Evolutionary conservation across 2,329 filamentous ascomycete species (phyloP), one percentile per base, ranked within the genome.

Genomic region (Paramyrothecium sp.): DNA sequence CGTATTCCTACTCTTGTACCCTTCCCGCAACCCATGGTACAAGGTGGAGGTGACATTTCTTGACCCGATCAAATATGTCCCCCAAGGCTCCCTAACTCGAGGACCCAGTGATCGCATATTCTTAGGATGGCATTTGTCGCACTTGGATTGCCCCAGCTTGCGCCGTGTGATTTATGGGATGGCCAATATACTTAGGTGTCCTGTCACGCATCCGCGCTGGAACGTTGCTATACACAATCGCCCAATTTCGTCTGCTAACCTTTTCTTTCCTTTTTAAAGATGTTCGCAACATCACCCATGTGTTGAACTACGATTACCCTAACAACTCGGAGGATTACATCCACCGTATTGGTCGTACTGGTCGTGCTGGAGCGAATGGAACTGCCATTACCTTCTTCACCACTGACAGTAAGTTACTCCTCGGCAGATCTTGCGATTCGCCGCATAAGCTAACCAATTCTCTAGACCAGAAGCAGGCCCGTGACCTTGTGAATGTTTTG

Each of bases 241-340:
- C 56, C 65, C 69, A 74, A 76, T 76, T 72, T 82, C 81, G 80
- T 78, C 81, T 84, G 81, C 92, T 96, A 96, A 96, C 90, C 84
- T 86, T 77, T 44, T 7, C 38, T 44, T 44, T 44, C n/a, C 38
- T 84, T 75, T 81, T 70, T 72, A 74, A 97, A 98, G 95, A 99
- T 90, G 95, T 99, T 83, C 94, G 93, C 82, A 96, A 99, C 86
- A 99, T 99, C 83, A 98, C 95, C 80, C 95, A 99, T 82, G 95
- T 99, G 80, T 86, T 99, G 81, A 98, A 98, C 88, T 97, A 98
- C 91, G 95, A 98, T 78, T 98, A 98, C 80, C 94, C 94, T 77
- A 98, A 98, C 84, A 98, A 98, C 79, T 87, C 95, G 71, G 95
- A 99, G 81, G 94, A 98, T 73, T 98, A 98, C 72, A 96, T 98